A percentile compares a stretch with the other conserved stretches of the same genome.
phyloP scores from a whole-genome alignment of 1,284 basidiomycete genomes.

The Veloboletus limbatus region DNA sequence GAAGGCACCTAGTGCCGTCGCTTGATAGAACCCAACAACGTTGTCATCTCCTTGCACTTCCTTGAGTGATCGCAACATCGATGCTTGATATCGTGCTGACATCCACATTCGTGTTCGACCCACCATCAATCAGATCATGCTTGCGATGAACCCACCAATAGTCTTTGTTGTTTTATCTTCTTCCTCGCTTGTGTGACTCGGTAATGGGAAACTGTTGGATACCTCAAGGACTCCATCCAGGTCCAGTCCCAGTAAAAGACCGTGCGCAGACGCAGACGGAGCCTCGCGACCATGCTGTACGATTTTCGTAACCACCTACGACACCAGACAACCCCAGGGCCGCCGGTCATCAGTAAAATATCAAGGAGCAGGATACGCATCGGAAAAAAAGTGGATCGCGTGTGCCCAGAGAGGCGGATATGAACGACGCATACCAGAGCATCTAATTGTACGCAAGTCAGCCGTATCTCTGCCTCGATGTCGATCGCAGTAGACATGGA shows the following conservation, averaged over 20 bases:
- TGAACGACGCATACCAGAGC: conserved; percentile 62
- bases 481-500: conserved; percentile 90
- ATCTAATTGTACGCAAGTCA: conserved; percentile 78
- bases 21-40: conserved; percentile 96
- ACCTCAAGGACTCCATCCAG: conserved; percentile 89
- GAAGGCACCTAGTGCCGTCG: conserved; percentile 88
- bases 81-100: conserved; percentile 76
- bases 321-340: background rate
- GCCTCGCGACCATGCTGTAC: conserved; percentile 81
- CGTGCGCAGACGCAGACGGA: conserved; percentile 67
- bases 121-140: conserved; percentile 6
- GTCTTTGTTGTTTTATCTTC: conserved; percentile 76
- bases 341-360: conserved; percentile 15
- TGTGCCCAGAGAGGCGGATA: conserved; percentile 5
- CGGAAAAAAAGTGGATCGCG: conserved; percentile 3
- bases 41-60: conserved; percentile 95
- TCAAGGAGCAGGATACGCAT: background rate
- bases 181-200: conserved; percentile 61
- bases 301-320: conserved; percentile 88
- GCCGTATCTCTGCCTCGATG: conserved; percentile 82
- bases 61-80: conserved; percentile 84
- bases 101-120: conserved; percentile 7
- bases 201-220: conserved; percentile 90
- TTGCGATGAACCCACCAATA: conserved; percentile 49
- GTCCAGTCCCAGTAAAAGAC: conserved; percentile 88